A percentile compares a stretch with the other conserved stretches of the same genome.
These are phyloP conservation scores for Podaxis rugospora DNA, from an alignment of 768 basidiomycete genomes.

Conservation along the genomic window DNA sequence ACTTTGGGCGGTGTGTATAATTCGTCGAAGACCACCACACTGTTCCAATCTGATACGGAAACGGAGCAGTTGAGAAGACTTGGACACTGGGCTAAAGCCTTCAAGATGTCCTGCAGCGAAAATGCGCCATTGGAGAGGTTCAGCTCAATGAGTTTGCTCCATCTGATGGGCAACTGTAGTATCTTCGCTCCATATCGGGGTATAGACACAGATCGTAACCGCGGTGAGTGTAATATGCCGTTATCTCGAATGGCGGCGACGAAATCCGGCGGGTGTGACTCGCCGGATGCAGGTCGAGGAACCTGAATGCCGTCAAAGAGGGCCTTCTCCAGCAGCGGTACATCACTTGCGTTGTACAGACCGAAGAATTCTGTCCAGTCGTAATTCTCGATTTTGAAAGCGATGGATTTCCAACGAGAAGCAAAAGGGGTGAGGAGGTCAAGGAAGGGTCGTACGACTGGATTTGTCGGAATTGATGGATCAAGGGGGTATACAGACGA, in stretches of 20 bases:
- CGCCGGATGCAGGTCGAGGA: background rate
- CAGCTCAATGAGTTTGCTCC: background rate
- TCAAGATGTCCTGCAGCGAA: background rate
- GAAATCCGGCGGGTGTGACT: background rate
- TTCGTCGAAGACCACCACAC: background rate
- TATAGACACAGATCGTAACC: background rate
- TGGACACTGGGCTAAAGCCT: background rate
- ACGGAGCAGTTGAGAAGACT: background rate
- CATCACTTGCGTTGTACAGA: background rate
- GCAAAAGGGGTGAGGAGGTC: background rate
- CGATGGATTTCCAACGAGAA: slow-evolving; percentile 1
- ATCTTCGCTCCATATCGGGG: background rate
- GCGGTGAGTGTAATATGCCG: background rate
- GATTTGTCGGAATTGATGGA: background rate
- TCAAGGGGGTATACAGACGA: background rate
- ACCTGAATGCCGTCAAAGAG: background rate
- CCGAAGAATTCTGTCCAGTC: slow-evolving; percentile 5
- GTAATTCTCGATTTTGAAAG: background rate
- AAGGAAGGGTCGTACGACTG: background rate
- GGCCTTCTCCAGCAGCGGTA: background rate
- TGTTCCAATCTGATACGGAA: background rate
- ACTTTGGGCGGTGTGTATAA: background rate
- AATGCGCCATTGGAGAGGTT: background rate
- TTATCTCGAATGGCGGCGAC: background rate
- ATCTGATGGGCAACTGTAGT: slow-evolving; percentile 1